Base-by-base conservation (phyloP, 371 early-diverging fungal species). In the Gilbertella persicaria region DNA sequence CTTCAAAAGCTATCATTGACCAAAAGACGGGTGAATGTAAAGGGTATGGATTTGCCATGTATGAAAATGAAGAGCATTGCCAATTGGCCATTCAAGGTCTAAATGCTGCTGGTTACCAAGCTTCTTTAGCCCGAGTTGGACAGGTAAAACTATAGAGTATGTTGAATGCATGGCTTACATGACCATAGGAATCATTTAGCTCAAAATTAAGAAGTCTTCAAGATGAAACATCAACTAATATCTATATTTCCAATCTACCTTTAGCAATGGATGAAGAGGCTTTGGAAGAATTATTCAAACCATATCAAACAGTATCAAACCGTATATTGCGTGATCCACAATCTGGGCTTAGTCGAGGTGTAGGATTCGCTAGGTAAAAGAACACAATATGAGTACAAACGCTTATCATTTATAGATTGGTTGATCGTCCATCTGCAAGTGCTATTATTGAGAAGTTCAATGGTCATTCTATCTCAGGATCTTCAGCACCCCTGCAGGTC, bases 41-140 rank as follows among this genome's bases (percentile, higher is more conserved):
- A 68, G 94, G 95, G 0, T 93, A 88, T 67, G 96, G 96, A 10
- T 96, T 96, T 62, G 92, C 91, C 28, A 85, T 93, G 84, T 96
- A 90, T 65, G 87, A 88, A 47, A 84, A 75, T 16, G 80, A 73
- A 39, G 75, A 77, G 6, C 84, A 87, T 54, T 86, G 90, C 4
- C 61, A 75, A 24, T 33, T 50, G 5, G 92, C 92, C 16, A 89
- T 92, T 53, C 69, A 77, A 12, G 87, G 73, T n/a, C 65, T 93
- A 20, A 79, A 71, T 30, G 65, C 65, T 1, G 58, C 66, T 45
- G 92, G 91, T 9, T 80, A 79, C 36, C 85, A 88, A 52, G 87
- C 85, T 7, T 85, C 88, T 4, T 79, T 91, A 78, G 94, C 94
- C 9, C 79, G 81, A 56, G 85, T 87, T 14, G 76, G 79, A 38